Percentiles rank a stretch among this genome's conserved stretches.
Evolutionary conservation across 805 yeast species (phyloP).

Genomic region (Schwanniomyces occidentalis): DNA sequence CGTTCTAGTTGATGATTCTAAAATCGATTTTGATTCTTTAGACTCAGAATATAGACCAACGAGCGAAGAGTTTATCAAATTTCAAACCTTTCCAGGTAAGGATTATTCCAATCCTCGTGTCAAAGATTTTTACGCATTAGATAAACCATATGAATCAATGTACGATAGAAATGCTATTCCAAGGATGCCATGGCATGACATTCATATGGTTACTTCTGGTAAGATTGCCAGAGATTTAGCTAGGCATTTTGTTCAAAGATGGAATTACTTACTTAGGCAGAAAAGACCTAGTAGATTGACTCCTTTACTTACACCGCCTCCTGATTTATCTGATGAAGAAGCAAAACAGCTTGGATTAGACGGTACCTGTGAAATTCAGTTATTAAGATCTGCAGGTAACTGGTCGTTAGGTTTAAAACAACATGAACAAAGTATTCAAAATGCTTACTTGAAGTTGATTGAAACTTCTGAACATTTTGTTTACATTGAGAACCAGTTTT

Average conservation of each 20-base stretch:
- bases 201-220: constrained; percentile 93
- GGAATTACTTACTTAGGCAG: constrained; percentile 92
- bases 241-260: constrained; percentile 94
- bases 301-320: constrained; percentile 89
- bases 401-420: constrained; percentile 93
- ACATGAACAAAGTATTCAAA: constrained; percentile 86
- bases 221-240: constrained; percentile 91
- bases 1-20: constrained; percentile 74
- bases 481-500: constrained; percentile 94
- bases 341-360: constrained; percentile 56
- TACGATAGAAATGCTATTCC: constrained; percentile 80
- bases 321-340: constrained; percentile 78
- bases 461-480: constrained; percentile 92
- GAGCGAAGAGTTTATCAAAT: constrained; percentile 43
- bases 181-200: constrained; percentile 99
- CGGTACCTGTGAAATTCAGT: constrained; percentile 91
- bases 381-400: constrained; percentile 81
- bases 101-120: constrained; percentile 96
- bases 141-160: constrained; percentile 88
- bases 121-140: constrained; percentile 77
- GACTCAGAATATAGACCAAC: constrained; percentile 29
- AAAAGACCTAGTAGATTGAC: constrained; percentile 94
- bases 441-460: constrained; percentile 86
- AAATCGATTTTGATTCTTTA: constrained; percentile 31
- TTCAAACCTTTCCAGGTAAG: constrained; percentile 89